Conservation (phyloP, 2,329 filamentous ascomycete genomes). For the Xylaria sp. region DNA sequence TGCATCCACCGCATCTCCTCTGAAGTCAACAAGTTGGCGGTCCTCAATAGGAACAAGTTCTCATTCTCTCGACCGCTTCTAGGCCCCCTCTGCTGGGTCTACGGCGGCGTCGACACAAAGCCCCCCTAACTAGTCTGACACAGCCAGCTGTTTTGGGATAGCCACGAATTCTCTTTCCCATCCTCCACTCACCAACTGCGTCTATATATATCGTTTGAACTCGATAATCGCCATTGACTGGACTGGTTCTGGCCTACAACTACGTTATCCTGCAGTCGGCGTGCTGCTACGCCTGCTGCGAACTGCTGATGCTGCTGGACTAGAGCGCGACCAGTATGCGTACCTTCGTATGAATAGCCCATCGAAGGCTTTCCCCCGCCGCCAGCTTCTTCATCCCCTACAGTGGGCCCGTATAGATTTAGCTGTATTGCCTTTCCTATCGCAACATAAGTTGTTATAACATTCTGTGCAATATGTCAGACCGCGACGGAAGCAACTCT, state of each 20-base stretch:
- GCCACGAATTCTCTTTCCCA: constrained; percentile 24
- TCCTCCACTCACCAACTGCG: constrained; percentile 4
- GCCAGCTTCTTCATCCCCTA: constrained; percentile 5
- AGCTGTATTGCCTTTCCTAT: constrained; percentile 4
- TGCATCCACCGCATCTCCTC: constrained; percentile 42
- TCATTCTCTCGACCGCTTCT: constrained; percentile 88
- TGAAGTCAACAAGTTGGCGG: constrained; percentile 90
- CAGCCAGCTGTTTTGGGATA: constrained; percentile 49
- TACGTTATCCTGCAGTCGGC: constrained; percentile 49
- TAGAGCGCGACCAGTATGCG: constrained; percentile 48
- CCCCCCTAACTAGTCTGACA: constrained; percentile 84
- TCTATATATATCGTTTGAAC: constrained; percentile 27
- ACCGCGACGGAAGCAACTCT: constrained; percentile 68
- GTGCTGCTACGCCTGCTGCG: constrained; percentile 53
- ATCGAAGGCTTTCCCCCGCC: constrained; percentile 49
- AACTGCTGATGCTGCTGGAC: constrained; percentile 45
- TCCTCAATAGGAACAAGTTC: constrained; percentile 76
- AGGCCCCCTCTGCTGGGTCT: constrained; percentile 93
- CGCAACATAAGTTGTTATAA: constrained; percentile 45
- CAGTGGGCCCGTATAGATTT: constrained; percentile 17
- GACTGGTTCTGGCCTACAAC: constrained; percentile 37
- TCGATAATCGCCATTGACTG: constrained; percentile 12
- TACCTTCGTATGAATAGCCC: constrained; percentile 49
- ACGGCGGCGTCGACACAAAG: constrained; percentile 95
- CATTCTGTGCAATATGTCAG: constrained; percentile 69